phyloP scores from a whole-genome alignment of 2,329 filamentous ascomycete genomes.

The Colletotrichum agaves region DNA sequence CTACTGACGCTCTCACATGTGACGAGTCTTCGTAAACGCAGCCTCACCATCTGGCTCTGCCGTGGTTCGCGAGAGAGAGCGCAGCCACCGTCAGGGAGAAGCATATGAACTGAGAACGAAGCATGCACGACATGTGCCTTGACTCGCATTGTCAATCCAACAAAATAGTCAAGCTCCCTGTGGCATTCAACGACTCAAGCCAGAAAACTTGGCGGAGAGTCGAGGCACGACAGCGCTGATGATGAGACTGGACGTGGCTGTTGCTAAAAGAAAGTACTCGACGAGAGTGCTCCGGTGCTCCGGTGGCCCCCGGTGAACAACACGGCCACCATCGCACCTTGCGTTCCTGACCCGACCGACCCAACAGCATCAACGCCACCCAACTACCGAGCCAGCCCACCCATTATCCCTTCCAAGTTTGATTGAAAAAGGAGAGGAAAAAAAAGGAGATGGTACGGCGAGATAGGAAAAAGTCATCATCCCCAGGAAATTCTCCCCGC shows the following conservation, averaged over 20 bases:
- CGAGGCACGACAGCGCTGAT: background rate
- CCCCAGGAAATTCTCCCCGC: slow-evolving; percentile 21
- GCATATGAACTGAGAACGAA: background rate
- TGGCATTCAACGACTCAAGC: slow-evolving; percentile 31
- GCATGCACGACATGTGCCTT: slow-evolving; percentile 28
- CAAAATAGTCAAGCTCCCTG: background rate
- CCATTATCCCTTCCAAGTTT: slow-evolving; percentile 7
- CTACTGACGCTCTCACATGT: slow-evolving; percentile 29
- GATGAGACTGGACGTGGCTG: background rate
- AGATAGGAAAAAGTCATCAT: background rate
- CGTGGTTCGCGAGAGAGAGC: slow-evolving; percentile 6
- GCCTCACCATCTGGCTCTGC: slow-evolving; percentile 1
- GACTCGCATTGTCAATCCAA: slow-evolving; percentile 25
- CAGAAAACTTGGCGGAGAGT: slow-evolving; percentile 1
- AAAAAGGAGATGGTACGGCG: background rate
- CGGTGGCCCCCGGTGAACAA: background rate
- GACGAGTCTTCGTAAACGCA: slow-evolving; percentile 26
- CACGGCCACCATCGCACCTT: background rate
- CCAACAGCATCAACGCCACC: slow-evolving; percentile 31
- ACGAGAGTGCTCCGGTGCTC: background rate
- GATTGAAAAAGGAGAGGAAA: background rate
- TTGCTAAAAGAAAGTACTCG: background rate
- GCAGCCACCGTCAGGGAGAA: background rate
- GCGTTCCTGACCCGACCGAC: slow-evolving; percentile 32
- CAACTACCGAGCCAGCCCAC: slow-evolving; percentile 30